Evolutionary conservation across 2,329 filamentous ascomycete genomes (phyloP).

Genomic region (Epichloe glyceriae): DNA sequence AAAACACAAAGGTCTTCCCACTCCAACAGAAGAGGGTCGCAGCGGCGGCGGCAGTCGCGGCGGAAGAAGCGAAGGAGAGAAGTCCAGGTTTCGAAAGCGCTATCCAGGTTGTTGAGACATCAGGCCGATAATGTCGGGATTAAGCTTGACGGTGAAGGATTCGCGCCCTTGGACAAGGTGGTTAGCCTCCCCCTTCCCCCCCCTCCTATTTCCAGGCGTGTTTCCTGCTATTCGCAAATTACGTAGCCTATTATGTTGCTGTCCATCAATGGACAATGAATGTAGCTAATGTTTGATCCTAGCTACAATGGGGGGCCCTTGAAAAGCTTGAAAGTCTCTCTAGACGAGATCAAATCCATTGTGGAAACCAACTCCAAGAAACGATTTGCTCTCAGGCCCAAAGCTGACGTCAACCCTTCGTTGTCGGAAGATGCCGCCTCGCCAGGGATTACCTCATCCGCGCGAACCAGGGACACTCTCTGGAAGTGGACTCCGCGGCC

Average conservation of each 20-base stretch:
- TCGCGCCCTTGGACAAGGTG: conserved; percentile 42
- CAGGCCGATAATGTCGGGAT: conserved; percentile 45
- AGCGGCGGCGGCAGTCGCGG: conserved; percentile 16
- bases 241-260: no score
- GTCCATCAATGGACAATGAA: no score
- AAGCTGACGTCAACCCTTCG: conserved; percentile 11
- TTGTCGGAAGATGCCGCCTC: conserved; percentile 23
- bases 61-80: conserved; percentile 25
- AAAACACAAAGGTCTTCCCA: conserved; percentile 8
- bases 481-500: conserved; percentile 58
- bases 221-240: no score
- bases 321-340: conserved; percentile 56
- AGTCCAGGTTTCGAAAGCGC: conserved; percentile 37
- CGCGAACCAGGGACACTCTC: conserved; percentile 88
- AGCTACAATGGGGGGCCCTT: conserved; percentile 46
- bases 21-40: conserved; percentile 7
- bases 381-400: conserved; percentile 67
- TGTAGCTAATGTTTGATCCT: not conserved
- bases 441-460: conserved; percentile 68
- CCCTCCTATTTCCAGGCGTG: not conserved
- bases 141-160: conserved; percentile 45
- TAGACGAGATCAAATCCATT: conserved; percentile 57
- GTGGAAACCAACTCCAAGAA: conserved; percentile 78
- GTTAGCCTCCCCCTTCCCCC: conserved; percentile 12
- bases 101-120: conserved; percentile 42